Evolutionary conservation across 2,329 filamentous ascomycete genomes (phyloP), one percentile per base, ranked within the genome.

Genomic region (Penicillium hesseltinei): DNA sequence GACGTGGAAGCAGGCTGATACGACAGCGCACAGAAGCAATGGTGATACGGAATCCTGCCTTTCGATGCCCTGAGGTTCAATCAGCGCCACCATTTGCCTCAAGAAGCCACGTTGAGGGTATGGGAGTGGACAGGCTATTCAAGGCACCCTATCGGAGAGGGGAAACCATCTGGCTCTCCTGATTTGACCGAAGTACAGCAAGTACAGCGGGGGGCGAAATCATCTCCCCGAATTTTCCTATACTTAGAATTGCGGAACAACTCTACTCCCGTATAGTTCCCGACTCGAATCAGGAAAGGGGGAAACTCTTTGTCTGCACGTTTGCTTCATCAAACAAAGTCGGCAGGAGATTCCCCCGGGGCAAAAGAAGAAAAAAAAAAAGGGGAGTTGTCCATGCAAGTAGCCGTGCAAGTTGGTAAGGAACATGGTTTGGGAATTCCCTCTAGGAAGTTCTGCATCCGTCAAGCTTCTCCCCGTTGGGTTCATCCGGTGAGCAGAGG

Each of bases 321-420:
- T 67, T 67, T 67, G 65, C 62, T 50, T 59, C 56, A 15, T 62
- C 64, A 67, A 66, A 62, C 59, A 66, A 60, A 65, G 56, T 61
- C 56, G 56, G 54, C 57, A 61, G 45, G 53, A 63, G 60, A 66
- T 66, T 57, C 58, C 21, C 19, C 39, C 51, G 57, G 57, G 31
- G 11, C 10, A 33, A 33, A 33, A 33, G 4, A 13, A 31, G 8
- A 31, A 11, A 4, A 31, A 11, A 31, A 51, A 60, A 59, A 65
- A 47, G 17, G 19, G 35, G 31, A 43, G 27, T 35, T 55, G 60
- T 59, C 56, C 60, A 63, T 66, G 65, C 65, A 67, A 48, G 57
- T 65, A 67, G 38, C 65, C 65, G 63, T 55, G 48, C 52, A 56
- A 56, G 23, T 53, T 40, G 47, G 62, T 60, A 66, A 63, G 64